Conservation (phyloP, 306 rosid genomes). For the Mimosa bimucronata region DNA sequence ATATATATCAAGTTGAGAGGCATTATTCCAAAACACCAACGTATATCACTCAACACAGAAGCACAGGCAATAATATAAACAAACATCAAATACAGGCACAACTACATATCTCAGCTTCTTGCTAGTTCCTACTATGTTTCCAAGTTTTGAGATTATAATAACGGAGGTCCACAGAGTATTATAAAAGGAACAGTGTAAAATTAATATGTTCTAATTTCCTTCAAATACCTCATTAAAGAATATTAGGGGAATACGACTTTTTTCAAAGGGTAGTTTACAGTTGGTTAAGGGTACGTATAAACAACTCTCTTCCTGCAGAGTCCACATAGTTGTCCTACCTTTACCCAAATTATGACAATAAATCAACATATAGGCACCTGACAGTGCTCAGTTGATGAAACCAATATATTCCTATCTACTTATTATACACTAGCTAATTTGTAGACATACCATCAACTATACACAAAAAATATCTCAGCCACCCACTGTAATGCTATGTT, state of each 20-base stretch:
- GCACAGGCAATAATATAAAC: too few species aligned
- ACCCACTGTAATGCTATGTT: not conserved
- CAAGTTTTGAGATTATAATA: not conserved
- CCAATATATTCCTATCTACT: not conserved
- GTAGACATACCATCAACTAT: not conserved
- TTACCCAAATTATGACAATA: not conserved
- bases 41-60: too few species aligned
- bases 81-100: not conserved
- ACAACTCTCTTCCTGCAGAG: not conserved
- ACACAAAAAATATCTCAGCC: not conserved
- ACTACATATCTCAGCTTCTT: not conserved
- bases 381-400: not conserved
- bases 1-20: too few species aligned
- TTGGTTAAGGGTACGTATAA: not conserved
- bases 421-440: not conserved
- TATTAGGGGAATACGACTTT: not conserved
- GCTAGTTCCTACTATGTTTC: not conserved
- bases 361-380: not conserved
- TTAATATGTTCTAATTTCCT: slow-evolving; percentile 21
- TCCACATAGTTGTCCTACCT: not conserved
- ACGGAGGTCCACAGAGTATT: not conserved
- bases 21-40: too few species aligned
- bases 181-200: not conserved
- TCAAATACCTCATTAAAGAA: not conserved
- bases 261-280: not conserved